Percentiles rank a stretch among this genome's conserved stretches.
These are phyloP conservation scores for Hypoxylon subgilvum DNA, from an alignment of 495 filamentous ascomycete genomes.

Conservation along the genomic window DNA sequence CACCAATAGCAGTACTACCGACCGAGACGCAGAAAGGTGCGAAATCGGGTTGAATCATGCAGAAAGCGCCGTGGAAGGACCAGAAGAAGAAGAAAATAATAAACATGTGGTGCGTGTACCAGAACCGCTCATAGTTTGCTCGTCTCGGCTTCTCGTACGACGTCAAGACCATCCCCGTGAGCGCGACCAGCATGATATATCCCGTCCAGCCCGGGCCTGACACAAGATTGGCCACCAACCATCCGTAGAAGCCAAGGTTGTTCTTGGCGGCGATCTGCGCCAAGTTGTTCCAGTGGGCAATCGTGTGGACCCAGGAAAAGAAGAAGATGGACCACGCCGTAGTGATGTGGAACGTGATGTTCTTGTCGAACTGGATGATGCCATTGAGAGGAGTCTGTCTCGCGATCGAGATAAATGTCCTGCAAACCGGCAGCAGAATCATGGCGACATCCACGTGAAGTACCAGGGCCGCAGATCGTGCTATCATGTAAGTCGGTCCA, in stretches of 20 bases:
- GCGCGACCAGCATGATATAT: slow-evolving; percentile 73
- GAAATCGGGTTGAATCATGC: slow-evolving; percentile 79
- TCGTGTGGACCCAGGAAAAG: slow-evolving; percentile 80
- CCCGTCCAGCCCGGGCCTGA: slow-evolving; percentile 81
- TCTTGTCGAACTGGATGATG: slow-evolving; percentile 81
- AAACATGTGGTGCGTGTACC: slow-evolving; percentile 80
- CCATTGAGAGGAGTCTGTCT: slow-evolving; percentile 77
- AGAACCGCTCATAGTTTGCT: slow-evolving; percentile 79
- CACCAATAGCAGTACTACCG: slow-evolving; percentile 66
- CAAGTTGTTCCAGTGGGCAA: slow-evolving; percentile 82
- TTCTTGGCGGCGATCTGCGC: slow-evolving; percentile 74
- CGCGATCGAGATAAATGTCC: slow-evolving; percentile 75
- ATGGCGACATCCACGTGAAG: slow-evolving; percentile 78
- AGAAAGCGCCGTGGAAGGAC: slow-evolving; percentile 79
- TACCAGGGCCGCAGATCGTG: slow-evolving; percentile 69
- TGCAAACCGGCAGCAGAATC: slow-evolving; percentile 79
- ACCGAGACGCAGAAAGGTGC: slow-evolving; percentile 69
- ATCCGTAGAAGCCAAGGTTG: slow-evolving; percentile 73
- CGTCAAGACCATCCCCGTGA: slow-evolving; percentile 72
- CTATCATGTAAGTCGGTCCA: slow-evolving; percentile 73
- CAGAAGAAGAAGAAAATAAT: slow-evolving; percentile 82
- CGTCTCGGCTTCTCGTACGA: slow-evolving; percentile 71
- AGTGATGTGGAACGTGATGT: slow-evolving; percentile 81
- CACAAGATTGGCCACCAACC: slow-evolving; percentile 69
- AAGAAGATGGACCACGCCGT: slow-evolving; percentile 82